These are phyloP conservation scores for Aspergillus funiculosus DNA, from an alignment of 495 filamentous ascomycete genomes.

Conservation along the genomic window DNA sequence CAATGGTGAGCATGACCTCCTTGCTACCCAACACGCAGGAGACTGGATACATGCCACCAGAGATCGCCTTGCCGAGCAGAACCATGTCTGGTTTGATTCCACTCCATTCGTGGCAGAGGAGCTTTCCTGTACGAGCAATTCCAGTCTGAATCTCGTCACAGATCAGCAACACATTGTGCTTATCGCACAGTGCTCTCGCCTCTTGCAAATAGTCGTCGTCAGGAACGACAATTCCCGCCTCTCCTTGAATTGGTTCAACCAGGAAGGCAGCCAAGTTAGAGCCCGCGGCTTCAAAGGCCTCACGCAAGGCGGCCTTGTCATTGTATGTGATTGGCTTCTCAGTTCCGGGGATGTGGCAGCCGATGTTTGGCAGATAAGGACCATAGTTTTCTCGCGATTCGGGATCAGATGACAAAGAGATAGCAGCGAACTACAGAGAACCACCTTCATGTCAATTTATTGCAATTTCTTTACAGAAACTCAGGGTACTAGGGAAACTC, in stretches of 20 bases:
- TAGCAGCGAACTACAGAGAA: slow-evolving; percentile 74
- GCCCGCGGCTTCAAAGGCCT: slow-evolving; percentile 73
- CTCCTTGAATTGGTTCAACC: slow-evolving; percentile 96
- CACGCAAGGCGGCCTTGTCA: slow-evolving; percentile 72
- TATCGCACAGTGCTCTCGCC: slow-evolving; percentile 80
- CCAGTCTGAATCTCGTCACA: slow-evolving; percentile 99
- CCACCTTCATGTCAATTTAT: slow-evolving; percentile 8
- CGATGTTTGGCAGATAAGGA: slow-evolving; percentile 85
- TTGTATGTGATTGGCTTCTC: slow-evolving; percentile 78
- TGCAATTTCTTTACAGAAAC: background rate
- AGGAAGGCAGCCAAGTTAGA: slow-evolving; percentile 87
- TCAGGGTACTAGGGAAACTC: slow-evolving; percentile 32
- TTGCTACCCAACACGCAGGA: slow-evolving; percentile 84
- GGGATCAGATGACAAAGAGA: slow-evolving; percentile 89
- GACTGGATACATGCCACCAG: slow-evolving; percentile 97
- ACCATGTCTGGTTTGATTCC: slow-evolving; percentile 93
- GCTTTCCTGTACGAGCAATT: slow-evolving; percentile 87
- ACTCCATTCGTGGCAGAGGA: slow-evolving; percentile 92
- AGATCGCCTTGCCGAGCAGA: slow-evolving; percentile 93
- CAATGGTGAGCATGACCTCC: slow-evolving; percentile 95
- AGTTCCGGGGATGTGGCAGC: slow-evolving; percentile 70
- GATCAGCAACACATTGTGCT: slow-evolving; percentile 90
- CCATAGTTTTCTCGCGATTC: slow-evolving; percentile 97
- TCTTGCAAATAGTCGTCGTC: slow-evolving; percentile 80
- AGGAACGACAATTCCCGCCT: slow-evolving; percentile 94